Evolutionary conservation across 2,329 filamentous ascomycete species (phyloP).

Genomic region (Tricladium varicosporioides): DNA sequence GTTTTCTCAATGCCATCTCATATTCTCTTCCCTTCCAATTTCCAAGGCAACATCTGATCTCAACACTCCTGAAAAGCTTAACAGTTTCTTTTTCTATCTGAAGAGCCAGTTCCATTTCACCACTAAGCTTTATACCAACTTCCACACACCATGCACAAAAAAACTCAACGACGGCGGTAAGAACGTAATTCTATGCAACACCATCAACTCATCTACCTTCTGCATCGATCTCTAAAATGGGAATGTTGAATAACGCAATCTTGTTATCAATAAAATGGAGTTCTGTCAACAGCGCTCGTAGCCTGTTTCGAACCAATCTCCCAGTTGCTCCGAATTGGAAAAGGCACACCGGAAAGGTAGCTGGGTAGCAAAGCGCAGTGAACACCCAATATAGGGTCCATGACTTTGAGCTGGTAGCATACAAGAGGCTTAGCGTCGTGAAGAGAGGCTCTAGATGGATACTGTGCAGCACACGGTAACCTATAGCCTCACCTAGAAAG

Average conservation of each 20-base stretch:
- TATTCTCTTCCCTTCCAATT: constrained; percentile 51
- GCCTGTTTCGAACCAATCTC: constrained; percentile 29
- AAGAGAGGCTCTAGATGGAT: constrained; percentile 47
- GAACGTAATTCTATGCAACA: constrained; percentile 51
- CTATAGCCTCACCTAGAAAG: constrained; percentile 35
- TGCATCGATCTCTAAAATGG: constrained; percentile 53
- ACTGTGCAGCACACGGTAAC: constrained; percentile 41
- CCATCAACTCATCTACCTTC: constrained; percentile 52
- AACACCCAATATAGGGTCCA: constrained; percentile 50
- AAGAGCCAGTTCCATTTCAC: constrained; percentile 52
- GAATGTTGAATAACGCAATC: constrained; percentile 40
- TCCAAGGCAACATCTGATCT: constrained; percentile 52
- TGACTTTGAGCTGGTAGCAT: constrained; percentile 47
- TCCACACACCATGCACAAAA: constrained; percentile 51
- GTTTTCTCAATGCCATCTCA: constrained; percentile 47
- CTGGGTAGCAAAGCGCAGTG: constrained; percentile 40
- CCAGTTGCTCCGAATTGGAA: constrained; percentile 40
- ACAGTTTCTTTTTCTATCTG: constrained; percentile 48
- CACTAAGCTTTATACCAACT: constrained; percentile 49
- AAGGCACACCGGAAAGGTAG: constrained; percentile 42
- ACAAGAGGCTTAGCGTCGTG: constrained; percentile 44
- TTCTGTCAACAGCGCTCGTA: constrained; percentile 36
- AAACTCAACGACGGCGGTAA: constrained; percentile 48
- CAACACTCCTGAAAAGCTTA: constrained; percentile 46
- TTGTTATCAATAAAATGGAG: constrained; percentile 51